Base-by-base conservation (phyloP, 768 basidiomycete genomes). In the Galerina sulciceps region DNA sequence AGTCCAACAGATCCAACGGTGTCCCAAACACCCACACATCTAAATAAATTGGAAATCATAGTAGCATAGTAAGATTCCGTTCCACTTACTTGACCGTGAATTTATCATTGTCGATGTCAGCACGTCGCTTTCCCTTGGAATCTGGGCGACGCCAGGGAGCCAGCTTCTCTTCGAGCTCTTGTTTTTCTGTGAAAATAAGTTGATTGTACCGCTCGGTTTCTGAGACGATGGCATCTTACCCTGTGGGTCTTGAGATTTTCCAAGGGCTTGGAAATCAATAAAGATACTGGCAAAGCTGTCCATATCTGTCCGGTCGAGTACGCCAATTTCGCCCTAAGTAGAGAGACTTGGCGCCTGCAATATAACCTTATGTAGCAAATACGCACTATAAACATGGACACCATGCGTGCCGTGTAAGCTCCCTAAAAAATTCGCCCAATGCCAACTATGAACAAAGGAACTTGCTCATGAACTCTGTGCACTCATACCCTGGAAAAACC, bases 321-420 rank as follows among this genome's bases (percentile, higher is more conserved):
- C 72, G 6, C 90, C 90, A 37, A 91, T 88, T 44, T 82, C 82
- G 2, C 87, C 86, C 89, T 91, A 42, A 37, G 46, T 11, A 37
- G 37, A 31, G 31, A 37, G 35, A 40, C 53, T 18, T 18, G 4
- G n/a, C 31, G 31, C 37, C 17, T 15, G 40, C 38, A n/a, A 42
- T 18, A 11, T 22, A 35, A 20, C 37, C 18, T 35, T 17, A 35
- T 20, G 35, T 34, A 53, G 15, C 20, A 58, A n/a, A 17, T 36
- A 51, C 81, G 36, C 64, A 87, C 87, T 58, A 90, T 86, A 65
- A 91, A 82, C 76, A 81, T 81, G 8, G 87, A 88, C 9, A 89
- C 79, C 87, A 89, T 90, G 34, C 90, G 79, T 6, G 81, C 90
- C 0, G 90, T 90, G 68, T 90, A 91, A 60, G 88, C 90, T 5